A percentile compares a stretch with the other conserved stretches of the same genome.
These are phyloP conservation scores for Huntiella savannae DNA, from an alignment of 2,329 filamentous ascomycete species.

Conservation along the genomic window DNA sequence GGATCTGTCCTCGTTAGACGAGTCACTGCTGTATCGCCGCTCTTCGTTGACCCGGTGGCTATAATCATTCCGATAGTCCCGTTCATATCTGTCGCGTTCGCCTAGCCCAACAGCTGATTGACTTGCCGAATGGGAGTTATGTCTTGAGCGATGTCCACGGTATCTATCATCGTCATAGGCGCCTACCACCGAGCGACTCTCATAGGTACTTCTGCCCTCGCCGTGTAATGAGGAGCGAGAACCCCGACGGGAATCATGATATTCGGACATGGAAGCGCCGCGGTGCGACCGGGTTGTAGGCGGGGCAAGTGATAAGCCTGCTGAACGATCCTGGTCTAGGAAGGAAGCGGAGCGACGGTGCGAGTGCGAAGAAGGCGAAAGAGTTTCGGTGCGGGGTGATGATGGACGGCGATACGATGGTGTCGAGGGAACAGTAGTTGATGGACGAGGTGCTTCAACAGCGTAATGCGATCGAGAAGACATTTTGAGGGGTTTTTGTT, in stretches of 20 bases:
- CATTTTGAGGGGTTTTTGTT: conserved; percentile 4
- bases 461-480: conserved; percentile 9
- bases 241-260: conserved; percentile 3
- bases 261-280: conserved; percentile 11
- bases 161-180: conserved; percentile 8
- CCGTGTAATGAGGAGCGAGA: conserved; percentile 12
- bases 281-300: conserved; percentile 12
- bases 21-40: conserved; percentile 7
- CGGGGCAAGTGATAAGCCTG: neutral
- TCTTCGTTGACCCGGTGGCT: conserved; percentile 4
- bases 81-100: conserved; percentile 14
- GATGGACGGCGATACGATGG: conserved; percentile 4
- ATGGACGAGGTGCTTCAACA: conserved; percentile 7
- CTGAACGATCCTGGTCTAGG: conserved; percentile 1
- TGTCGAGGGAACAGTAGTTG: neutral
- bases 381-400: conserved; percentile 8
- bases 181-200: conserved; percentile 22
- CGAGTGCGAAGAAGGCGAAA: conserved; percentile 14
- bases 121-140: conserved; percentile 9
- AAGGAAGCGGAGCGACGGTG: conserved; percentile 11
- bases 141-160: conserved; percentile 15
- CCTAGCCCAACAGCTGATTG: conserved; percentile 1
- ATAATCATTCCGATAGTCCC: conserved; percentile 18
- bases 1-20: conserved; percentile 12
- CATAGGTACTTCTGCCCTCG: conserved; percentile 17